These are phyloP conservation scores for Tubosaeta sp. DNA, from an alignment of 768 basidiomycete species.

Conservation along the genomic window DNA sequence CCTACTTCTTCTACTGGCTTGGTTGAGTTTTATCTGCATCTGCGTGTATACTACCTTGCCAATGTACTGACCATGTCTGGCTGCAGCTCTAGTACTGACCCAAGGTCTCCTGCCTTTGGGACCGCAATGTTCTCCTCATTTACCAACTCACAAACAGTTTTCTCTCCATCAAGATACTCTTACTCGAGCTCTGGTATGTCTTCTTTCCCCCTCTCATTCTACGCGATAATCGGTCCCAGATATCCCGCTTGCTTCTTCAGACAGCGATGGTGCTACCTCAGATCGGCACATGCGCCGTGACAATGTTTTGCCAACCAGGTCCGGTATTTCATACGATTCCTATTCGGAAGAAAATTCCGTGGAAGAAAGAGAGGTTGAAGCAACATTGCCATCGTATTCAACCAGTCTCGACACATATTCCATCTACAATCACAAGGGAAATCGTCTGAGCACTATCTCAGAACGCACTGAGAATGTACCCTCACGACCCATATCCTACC, in stretches of 20 bases:
- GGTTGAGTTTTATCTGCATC: conserved; percentile 27
- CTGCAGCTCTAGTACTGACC: conserved; percentile 37
- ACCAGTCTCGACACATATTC: conserved; percentile 37
- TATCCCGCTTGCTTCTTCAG: conserved; percentile 45
- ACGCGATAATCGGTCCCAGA: conserved; percentile 29
- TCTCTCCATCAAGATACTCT: conserved; percentile 59
- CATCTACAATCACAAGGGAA: conserved; percentile 39
- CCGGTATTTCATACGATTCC: conserved; percentile 40
- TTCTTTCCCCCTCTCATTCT: background rate
- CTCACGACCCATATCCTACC: conserved; percentile 53
- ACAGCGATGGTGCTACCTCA: conserved; percentile 43
- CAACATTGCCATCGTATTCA: conserved; percentile 43
- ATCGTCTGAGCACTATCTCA: conserved; percentile 67
- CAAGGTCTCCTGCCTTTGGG: conserved; percentile 61
- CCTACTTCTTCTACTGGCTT: no score
- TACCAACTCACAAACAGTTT: conserved; percentile 48
- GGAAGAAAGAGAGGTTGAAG: conserved; percentile 58
- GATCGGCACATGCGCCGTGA: conserved; percentile 49
- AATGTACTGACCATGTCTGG: conserved; percentile 39
- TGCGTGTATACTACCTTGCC: conserved; percentile 11
- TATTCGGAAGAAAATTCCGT: conserved; percentile 55
- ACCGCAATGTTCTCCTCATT: conserved; percentile 53
- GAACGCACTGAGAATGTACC: conserved; percentile 68
- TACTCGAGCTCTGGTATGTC: conserved; percentile 52
- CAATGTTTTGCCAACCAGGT: conserved; percentile 49